These are phyloP conservation scores for Nakaseomyces delphensis DNA, from an alignment of 1,139 yeast genomes.

Conservation along the genomic window DNA sequence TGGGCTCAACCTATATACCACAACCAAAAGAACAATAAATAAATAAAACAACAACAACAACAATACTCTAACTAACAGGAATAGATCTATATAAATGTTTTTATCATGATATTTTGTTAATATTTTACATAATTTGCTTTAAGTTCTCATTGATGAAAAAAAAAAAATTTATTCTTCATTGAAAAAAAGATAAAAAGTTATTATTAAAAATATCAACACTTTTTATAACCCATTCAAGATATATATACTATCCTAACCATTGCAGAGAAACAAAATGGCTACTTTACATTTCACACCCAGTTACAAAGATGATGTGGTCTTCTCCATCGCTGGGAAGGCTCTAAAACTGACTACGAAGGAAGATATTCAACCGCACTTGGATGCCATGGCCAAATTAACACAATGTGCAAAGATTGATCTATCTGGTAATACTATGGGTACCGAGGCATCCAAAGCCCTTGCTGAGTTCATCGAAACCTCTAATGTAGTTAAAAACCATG, in stretches of 20 bases:
- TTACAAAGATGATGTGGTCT: conserved; percentile 31
- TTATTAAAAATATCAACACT: conserved; percentile 88
- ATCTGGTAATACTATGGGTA: conserved; percentile 90
- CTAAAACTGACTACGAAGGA: conserved; percentile 61
- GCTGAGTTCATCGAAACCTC: conserved; percentile 47
- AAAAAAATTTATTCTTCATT: too few relatives aligned
- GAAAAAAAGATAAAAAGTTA: conserved; percentile 22
- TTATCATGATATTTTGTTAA: too few relatives aligned
- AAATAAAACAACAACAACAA: too few relatives aligned
- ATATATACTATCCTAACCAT: too few relatives aligned
- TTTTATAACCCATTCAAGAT: background rate
- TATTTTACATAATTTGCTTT: too few relatives aligned
- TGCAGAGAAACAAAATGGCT: conserved; percentile 33
- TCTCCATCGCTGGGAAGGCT: conserved; percentile 68
- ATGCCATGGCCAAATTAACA: conserved; percentile 32
- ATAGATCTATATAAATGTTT: too few relatives aligned
- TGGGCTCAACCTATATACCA: too few relatives aligned
- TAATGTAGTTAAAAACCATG: conserved; percentile 39
- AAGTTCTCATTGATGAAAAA: background rate
- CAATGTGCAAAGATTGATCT: conserved; percentile 59
- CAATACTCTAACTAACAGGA: too few relatives aligned
- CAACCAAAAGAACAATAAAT: too few relatives aligned
- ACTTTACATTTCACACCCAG: conserved; percentile 31
- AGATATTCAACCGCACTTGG: conserved; percentile 62
- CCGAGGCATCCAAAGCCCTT: conserved; percentile 71